Percentiles rank a stretch among this genome's conserved stretches.
Conservation (phyloP, 129 eudicot species). For the Flaveria bidentis region DNA sequence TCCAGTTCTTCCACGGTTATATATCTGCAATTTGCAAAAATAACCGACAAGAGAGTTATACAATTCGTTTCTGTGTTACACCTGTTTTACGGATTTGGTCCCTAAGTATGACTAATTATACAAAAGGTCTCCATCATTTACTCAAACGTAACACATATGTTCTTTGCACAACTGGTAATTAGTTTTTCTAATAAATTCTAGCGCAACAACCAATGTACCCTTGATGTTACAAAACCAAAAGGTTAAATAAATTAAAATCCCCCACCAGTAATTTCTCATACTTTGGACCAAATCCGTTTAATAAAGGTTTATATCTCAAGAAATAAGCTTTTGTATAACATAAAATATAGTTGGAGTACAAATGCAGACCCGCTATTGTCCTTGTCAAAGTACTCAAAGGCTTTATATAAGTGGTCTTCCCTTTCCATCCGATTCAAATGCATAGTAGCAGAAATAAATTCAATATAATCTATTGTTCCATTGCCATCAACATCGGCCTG, state of each 20-base stretch:
- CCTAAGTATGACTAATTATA: no score
- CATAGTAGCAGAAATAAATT: constrained; percentile 96
- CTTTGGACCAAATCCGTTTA: not conserved
- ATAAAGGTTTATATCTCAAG: not conserved
- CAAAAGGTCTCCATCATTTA: no score
- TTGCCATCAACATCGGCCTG: constrained; percentile 99
- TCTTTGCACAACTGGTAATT: no score
- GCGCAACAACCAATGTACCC: no score
- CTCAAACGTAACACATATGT: no score
- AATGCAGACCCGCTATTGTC: constrained; percentile 86
- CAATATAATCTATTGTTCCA: constrained; percentile 93
- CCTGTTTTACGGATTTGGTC: no score
- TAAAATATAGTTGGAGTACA: not conserved
- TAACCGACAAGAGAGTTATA: no score
- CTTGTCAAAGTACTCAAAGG: constrained; percentile 84
- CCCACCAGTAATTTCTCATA: no score
- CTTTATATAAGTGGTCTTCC: constrained; percentile 90
- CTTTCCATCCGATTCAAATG: constrained; percentile 92
- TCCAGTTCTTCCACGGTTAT: constrained; percentile 93
- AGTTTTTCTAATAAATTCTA: no score
- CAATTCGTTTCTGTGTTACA: no score
- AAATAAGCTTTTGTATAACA: constrained; percentile 13
- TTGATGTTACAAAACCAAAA: no score
- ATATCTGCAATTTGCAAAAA: constrained; percentile 48
- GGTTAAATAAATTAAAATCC: no score